phyloP scores from a whole-genome alignment of 345 rosid species.

The Rhodomyrtus tomentosa region DNA sequence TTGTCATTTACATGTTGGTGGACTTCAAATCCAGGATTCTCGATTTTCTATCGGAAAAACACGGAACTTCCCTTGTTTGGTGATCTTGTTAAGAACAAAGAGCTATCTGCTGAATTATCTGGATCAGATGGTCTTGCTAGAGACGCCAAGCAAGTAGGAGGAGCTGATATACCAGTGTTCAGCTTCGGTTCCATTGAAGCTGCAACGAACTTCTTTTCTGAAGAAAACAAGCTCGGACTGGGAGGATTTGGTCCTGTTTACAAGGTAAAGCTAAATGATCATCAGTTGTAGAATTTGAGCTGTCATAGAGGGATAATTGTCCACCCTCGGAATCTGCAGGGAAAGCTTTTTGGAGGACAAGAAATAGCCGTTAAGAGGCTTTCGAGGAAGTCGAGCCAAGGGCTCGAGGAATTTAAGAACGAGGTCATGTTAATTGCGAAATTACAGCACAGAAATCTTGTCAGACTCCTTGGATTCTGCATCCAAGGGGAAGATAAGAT shows the following conservation, averaged over 20 bases:
- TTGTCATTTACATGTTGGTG: neutral
- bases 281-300: neutral
- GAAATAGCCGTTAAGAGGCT: constrained; percentile 59
- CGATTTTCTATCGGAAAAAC: constrained; percentile 11
- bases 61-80: constrained; percentile 13
- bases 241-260: constrained; percentile 89
- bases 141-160: constrained; percentile 32
- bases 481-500: constrained; percentile 42
- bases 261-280: constrained; percentile 32
- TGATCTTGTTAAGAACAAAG: constrained; percentile 10
- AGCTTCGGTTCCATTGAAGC: constrained; percentile 28
- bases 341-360: constrained; percentile 23
- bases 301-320: neutral
- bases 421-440: constrained; percentile 49
- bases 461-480: constrained; percentile 53
- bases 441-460: constrained; percentile 58
- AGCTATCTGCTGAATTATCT: constrained; percentile 33
- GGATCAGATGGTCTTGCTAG: constrained; percentile 21
- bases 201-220: constrained; percentile 55
- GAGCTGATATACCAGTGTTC: constrained; percentile 43
- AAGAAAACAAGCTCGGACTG: constrained; percentile 59
- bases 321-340: constrained; percentile 14
- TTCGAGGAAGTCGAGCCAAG: constrained; percentile 48
- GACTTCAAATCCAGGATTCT: constrained; percentile 3
- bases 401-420: constrained; percentile 41